Evolutionary conservation across 2,329 filamentous ascomycete genomes (phyloP), one percentile per base, ranked within the genome.

Genomic region (Colletotrichum theobromicola): DNA sequence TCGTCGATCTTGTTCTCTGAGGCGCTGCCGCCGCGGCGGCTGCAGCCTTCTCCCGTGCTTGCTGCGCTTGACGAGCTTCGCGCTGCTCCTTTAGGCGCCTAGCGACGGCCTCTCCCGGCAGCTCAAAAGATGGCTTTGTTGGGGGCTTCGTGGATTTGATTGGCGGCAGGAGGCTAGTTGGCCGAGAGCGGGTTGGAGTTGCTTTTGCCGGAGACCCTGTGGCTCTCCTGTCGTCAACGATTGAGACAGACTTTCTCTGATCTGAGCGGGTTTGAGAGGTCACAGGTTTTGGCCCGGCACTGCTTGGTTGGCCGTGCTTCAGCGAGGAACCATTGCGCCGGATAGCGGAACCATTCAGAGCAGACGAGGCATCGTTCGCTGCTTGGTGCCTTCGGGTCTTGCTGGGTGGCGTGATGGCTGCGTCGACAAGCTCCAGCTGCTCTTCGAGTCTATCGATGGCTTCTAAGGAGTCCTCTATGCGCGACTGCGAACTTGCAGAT

Each of bases 391-490:
- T 64, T 26, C 64, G 26, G 28, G 75, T 60, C 34, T 76, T 77
- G 18, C 80, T 79, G 4, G 81, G 77, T 3, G 84, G 83, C 5
- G 79, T 76, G 13, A 85, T 79, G 13, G 86, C 81, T n/a, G 82
- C 82, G 64, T 84, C 79, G 37, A 91, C 84, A 3, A 87, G 89
- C 77, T 93, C 91, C 12, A 93, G 84, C 64, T 92, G 86, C 35
- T 93, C 91, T 77, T 93, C 90, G 18, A 93, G 84, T 74, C 86
- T 85, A 78, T 93, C 91, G 24, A 93, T 84, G 76, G 90, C 90
- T 79, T 92, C 91, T 10, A 93, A 83, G 2, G 91, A 92, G 79
- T 93, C 91, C 79, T 93, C 91, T 64, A 93, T 93, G 21, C 90
- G 88, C 30, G 87, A 81, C 46, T 81, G 79, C 60, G 81, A 77